Percentiles rank a stretch among this genome's conserved stretches.
Conservation (phyloP, 768 basidiomycete species). For the Psilocybe cyanescens region DNA sequence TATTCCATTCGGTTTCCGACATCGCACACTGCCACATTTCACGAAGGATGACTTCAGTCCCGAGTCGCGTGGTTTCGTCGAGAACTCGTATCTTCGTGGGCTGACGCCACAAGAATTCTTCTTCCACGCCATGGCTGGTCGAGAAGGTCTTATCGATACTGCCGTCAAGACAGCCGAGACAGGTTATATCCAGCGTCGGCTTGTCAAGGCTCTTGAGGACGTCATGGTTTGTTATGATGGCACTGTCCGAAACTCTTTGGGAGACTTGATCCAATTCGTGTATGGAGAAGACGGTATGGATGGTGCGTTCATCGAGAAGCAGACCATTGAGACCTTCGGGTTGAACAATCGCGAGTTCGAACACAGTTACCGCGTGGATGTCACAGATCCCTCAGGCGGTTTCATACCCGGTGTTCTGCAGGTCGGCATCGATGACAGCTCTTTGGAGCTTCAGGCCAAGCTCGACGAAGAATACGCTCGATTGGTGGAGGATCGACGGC, state of each 20-base stretch:
- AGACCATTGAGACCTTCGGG: slow-evolving; percentile 88
- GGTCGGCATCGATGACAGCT: slow-evolving; percentile 85
- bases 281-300: slow-evolving; percentile 99
- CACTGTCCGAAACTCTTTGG: slow-evolving; percentile 95
- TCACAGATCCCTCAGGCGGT: slow-evolving; percentile 80
- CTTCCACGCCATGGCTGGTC: slow-evolving; percentile 99
- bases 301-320: slow-evolving; percentile 95
- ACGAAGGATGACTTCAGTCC: slow-evolving; percentile 99
- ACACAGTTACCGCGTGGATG: slow-evolving; percentile 93
- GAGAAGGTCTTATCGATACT: slow-evolving; percentile 98
- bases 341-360: slow-evolving; percentile 85
- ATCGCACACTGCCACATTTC: slow-evolving; percentile 96
- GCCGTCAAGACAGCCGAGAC: slow-evolving; percentile 99
- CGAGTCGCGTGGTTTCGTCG: slow-evolving; percentile 97
- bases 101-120: slow-evolving; percentile 98
- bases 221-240: slow-evolving; percentile 98
- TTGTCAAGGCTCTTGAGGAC: slow-evolving; percentile 98
- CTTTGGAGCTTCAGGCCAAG: slow-evolving; percentile 79
- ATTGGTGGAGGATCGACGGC: slow-evolving; percentile 73
- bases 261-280: slow-evolving; percentile 93
- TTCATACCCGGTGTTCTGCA: slow-evolving; percentile 83
- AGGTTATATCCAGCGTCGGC: slow-evolving; percentile 96
- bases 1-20: slow-evolving; percentile 97
- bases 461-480: slow-evolving; percentile 73
- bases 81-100: slow-evolving; percentile 97